A percentile compares a stretch with the other conserved stretches of the same genome.
These are phyloP conservation scores for Ophiocordyceps unilateralis DNA, from an alignment of 2,329 filamentous ascomycete genomes.

Conservation along the genomic window DNA sequence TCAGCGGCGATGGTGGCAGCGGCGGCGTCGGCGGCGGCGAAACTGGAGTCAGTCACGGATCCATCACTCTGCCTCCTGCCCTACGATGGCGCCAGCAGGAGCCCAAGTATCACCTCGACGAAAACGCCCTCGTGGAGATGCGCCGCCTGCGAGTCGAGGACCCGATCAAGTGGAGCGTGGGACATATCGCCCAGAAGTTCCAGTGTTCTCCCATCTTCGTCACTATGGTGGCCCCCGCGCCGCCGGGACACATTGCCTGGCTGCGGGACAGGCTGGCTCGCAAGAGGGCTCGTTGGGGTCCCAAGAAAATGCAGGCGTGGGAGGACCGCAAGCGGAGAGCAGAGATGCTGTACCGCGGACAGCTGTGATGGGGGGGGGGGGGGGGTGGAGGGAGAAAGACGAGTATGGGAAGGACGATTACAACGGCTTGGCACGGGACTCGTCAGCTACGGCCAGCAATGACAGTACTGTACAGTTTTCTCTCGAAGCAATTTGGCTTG, in stretches of 20 bases:
- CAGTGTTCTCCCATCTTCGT: conserved; percentile 39
- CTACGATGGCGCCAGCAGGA: conserved; percentile 17
- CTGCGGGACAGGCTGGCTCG: conserved; percentile 27
- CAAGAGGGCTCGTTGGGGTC: conserved; percentile 39
- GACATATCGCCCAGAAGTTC: conserved; percentile 34
- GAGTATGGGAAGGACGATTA: too few relatives aligned
- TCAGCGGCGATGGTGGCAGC: conserved; percentile 3
- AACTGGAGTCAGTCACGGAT: conserved; percentile 3
- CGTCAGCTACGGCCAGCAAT: background rate
- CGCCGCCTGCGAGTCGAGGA: conserved; percentile 34
- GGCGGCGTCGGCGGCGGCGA: conserved; percentile 3
- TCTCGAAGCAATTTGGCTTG: background rate
- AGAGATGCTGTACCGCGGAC: conserved; percentile 32
- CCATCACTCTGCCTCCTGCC: conserved; percentile 16
- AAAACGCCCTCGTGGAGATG: conserved; percentile 42
- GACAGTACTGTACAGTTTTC: background rate
- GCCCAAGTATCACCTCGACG: conserved; percentile 32
- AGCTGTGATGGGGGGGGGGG: conserved; percentile 21
- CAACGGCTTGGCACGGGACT: background rate
- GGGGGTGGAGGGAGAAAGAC: too few relatives aligned
- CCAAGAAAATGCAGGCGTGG: conserved; percentile 32
- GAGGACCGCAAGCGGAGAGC: conserved; percentile 37
- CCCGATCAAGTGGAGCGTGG: conserved; percentile 37
- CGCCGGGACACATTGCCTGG: conserved; percentile 27
- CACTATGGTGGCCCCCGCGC: conserved; percentile 36